Evolutionary conservation across 441 rosid species (phyloP).

Genomic region (Aleurites moluccanus): DNA sequence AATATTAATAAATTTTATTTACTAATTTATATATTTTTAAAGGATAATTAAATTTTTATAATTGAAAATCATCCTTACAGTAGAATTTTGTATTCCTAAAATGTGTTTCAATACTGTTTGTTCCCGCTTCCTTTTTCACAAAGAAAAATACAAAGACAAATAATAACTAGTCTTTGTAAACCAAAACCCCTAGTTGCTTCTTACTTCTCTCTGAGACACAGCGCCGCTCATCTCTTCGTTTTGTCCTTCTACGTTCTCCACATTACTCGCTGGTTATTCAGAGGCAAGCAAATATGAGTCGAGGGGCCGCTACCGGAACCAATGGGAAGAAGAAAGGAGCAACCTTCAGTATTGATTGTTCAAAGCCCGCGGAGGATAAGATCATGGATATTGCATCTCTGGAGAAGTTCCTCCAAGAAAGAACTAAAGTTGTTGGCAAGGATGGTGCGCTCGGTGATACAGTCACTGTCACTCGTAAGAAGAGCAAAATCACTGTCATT

Average conservation of each 20-base stretch:
- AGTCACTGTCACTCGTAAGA: neutral
- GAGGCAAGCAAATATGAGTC: neutral
- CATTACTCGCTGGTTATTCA: neutral
- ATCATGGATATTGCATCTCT: neutral
- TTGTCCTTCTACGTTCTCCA: neutral
- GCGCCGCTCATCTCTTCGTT: neutral
- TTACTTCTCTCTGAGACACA: too few species aligned
- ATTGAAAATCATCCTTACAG: too few species aligned
- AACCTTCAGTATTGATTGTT: neutral
- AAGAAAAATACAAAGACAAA: too few species aligned
- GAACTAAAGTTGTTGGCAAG: neutral
- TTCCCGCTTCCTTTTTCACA: too few species aligned
- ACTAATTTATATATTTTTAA: too few species aligned
- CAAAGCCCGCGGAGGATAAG: neutral
- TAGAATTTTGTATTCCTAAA: too few species aligned
- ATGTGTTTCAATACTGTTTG: too few species aligned
- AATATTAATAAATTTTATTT: too few species aligned
- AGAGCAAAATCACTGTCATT: conserved; percentile 40
- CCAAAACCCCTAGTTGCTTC: neutral
- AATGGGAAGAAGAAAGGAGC: neutral
- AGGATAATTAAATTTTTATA: too few species aligned
- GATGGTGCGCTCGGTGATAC: neutral
- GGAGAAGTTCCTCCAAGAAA: neutral
- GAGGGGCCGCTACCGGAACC: neutral
- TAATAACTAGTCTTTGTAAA: too few species aligned